A percentile compares a stretch with the other conserved stretches of the same genome.
phyloP scores from a whole-genome alignment of 805 yeast species.

The Ogataea corticis region DNA sequence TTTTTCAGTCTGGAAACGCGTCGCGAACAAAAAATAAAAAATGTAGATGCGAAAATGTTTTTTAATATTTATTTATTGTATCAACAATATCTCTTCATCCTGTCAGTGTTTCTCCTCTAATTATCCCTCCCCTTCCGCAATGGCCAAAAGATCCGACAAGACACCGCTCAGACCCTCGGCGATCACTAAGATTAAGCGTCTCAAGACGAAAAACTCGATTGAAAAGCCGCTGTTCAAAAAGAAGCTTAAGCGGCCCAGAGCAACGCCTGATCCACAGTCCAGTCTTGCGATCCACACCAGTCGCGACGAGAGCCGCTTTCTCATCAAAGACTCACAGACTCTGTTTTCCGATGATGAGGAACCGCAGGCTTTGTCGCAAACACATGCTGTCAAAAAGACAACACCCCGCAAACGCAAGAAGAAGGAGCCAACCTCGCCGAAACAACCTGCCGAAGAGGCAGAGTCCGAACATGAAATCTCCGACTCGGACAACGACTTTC shows the following conservation, averaged over 20 bases:
- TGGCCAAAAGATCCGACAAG: conserved; percentile 5
- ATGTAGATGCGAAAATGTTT: background rate
- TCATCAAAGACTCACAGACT: conserved; percentile 22
- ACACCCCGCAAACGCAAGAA: background rate
- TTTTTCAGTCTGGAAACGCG: too few relatives aligned
- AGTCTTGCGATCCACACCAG: conserved; percentile 1
- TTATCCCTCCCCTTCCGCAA: too few relatives aligned
- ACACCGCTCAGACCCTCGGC: conserved; percentile 21
- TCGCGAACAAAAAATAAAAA: background rate
- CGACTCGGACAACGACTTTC: conserved; percentile 10
- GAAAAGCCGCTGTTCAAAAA: conserved; percentile 8
- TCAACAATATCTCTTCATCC: too few relatives aligned
- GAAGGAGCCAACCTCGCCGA: background rate
- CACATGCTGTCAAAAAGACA: background rate
- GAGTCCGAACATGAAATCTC: background rate
- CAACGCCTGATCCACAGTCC: background rate
- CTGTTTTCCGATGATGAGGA: conserved; percentile 23
- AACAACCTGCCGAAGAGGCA: too few relatives aligned
- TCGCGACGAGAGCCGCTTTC: conserved; percentile 13
- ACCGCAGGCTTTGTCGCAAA: background rate
- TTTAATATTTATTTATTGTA: background rate
- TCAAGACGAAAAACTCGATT: conserved; percentile 3
- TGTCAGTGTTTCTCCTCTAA: too few relatives aligned
- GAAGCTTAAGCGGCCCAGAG: background rate
- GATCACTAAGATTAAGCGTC: conserved; percentile 11